Conservation (phyloP, 208 protist species). For the Trypanosoma cruzi region DNA sequence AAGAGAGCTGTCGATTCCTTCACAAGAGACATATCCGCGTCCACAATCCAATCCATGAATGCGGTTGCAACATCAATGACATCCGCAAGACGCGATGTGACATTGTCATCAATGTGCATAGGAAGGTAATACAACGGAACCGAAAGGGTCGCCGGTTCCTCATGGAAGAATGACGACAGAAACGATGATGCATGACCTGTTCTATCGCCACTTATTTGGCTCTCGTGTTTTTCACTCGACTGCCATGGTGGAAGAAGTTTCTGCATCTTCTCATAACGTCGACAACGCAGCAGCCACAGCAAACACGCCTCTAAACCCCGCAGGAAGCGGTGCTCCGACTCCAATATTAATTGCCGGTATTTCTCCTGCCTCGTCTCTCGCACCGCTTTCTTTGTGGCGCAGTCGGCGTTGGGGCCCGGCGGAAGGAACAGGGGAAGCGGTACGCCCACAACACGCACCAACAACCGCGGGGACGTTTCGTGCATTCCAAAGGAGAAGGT, state of each 20-base stretch:
- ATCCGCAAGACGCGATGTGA: constrained; percentile 34
- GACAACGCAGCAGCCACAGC: constrained; percentile 11
- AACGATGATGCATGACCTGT: not conserved
- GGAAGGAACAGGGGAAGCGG: constrained; percentile 21
- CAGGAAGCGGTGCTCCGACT: constrained; percentile 17
- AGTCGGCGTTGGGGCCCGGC: not conserved
- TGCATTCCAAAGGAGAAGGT: not conserved
- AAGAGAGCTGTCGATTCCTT: constrained; percentile 19
- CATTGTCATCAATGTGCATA: constrained; percentile 39
- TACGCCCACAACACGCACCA: constrained; percentile 24
- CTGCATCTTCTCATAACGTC: not conserved
- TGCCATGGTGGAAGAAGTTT: not conserved
- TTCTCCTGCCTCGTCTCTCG: not conserved
- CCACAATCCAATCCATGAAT: constrained; percentile 34
- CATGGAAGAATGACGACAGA: not conserved
- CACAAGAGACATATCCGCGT: constrained; percentile 23
- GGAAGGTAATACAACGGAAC: constrained; percentile 58
- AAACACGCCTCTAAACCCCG: constrained; percentile 18
- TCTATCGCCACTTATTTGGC: not conserved
- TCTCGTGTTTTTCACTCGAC: not conserved
- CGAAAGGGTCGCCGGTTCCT: constrained; percentile 17
- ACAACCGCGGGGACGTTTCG: not conserved
- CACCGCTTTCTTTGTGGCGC: not conserved
- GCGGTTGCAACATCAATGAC: constrained; percentile 28
- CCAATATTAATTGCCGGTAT: constrained; percentile 5